phyloP scores from a whole-genome alignment of 768 basidiomycete species.

The Russula sp. region DNA sequence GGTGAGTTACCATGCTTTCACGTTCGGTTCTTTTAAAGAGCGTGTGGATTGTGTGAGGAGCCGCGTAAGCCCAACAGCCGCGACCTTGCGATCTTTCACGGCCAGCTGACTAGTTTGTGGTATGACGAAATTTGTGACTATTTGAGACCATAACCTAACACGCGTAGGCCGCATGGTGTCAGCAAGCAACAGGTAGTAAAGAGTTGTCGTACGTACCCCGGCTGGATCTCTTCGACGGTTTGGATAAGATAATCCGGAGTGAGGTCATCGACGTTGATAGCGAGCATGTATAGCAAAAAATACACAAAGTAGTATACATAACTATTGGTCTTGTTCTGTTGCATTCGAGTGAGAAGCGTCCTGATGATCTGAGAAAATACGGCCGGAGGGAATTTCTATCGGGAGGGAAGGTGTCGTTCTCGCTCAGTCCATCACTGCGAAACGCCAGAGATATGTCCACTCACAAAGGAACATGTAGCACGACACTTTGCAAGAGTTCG shows the following conservation, averaged over 20 bases:
- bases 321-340: slow-evolving; percentile 84
- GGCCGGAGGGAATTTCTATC: slow-evolving; percentile 60
- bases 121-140: slow-evolving; percentile 71
- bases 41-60: slow-evolving; percentile 70
- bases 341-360: slow-evolving; percentile 80
- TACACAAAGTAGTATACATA: slow-evolving; percentile 79
- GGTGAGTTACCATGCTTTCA: slow-evolving; percentile 56
- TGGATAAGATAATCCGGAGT: slow-evolving; percentile 76
- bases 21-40: slow-evolving; percentile 65
- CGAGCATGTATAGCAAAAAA: slow-evolving; percentile 74
- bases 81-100: slow-evolving; percentile 80
- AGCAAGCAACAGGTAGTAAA: background rate
- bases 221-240: slow-evolving; percentile 81
- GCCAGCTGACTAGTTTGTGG: slow-evolving; percentile 80
- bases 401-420: background rate
- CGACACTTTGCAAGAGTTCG: slow-evolving; percentile 77
- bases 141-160: slow-evolving; percentile 70
- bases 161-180: background rate
- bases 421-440: slow-evolving; percentile 7
- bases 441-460: slow-evolving; percentile 36
- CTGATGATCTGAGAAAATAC: slow-evolving; percentile 75
- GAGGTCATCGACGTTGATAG: slow-evolving; percentile 68
- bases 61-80: slow-evolving; percentile 73
- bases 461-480: slow-evolving; percentile 71
- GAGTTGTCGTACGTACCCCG: slow-evolving; percentile 51